A percentile compares a stretch with the other conserved stretches of the same genome.
Conservation (phyloP, 352 stramenopile species). For the Phytophthora agathidicida region DNA sequence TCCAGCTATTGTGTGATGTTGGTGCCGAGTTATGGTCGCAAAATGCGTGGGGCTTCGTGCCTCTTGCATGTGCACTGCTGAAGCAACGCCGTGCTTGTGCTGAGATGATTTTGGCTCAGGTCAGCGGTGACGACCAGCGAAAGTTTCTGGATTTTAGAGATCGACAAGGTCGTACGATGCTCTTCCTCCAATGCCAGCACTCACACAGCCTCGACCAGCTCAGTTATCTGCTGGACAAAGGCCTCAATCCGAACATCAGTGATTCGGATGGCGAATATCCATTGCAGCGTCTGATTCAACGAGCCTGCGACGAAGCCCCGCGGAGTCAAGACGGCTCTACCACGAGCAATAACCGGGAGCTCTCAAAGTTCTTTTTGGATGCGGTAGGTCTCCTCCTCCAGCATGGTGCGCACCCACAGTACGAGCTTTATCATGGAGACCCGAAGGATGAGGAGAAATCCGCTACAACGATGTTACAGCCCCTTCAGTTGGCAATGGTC, state of each 20-base stretch:
- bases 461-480: conserved; percentile 38
- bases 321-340: conserved; percentile 15
- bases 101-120: conserved; percentile 66
- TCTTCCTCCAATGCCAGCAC: conserved; percentile 83
- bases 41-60: conserved; percentile 80
- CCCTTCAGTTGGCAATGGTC: conserved; percentile 65
- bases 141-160: conserved; percentile 78
- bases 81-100: conserved; percentile 63
- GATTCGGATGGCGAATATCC: conserved; percentile 70
- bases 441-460: conserved; percentile 11
- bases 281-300: conserved; percentile 58
- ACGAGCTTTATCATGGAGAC: conserved; percentile 42
- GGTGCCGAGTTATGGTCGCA: conserved; percentile 71
- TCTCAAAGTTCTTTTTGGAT: conserved; percentile 51
- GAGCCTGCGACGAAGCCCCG: conserved; percentile 34
- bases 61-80: conserved; percentile 69
- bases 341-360: conserved; percentile 10
- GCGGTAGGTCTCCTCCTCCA: conserved; percentile 60
- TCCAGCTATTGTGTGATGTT: conserved; percentile 58
- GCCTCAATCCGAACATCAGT: conserved; percentile 69
- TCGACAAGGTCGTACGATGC: conserved; percentile 75
- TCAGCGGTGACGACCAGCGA: conserved; percentile 50
- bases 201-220: conserved; percentile 66
- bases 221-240: conserved; percentile 73
- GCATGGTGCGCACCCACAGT: conserved; percentile 49